Evolutionary conservation across 75 land plant genomes (phyloP).

Genomic region (Pseudotsuga menziesii): DNA sequence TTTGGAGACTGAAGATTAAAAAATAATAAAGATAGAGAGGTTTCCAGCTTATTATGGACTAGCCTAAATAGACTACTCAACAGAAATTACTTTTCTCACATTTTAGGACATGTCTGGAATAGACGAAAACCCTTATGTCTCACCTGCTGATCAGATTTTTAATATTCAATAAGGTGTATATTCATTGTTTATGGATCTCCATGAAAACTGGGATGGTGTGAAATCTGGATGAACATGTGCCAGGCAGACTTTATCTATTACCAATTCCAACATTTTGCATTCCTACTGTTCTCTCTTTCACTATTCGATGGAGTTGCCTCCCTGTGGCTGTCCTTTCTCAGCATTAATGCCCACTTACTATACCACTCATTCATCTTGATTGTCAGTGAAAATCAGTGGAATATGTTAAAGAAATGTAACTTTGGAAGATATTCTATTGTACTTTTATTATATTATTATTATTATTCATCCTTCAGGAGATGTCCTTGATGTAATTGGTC

Average conservation of each 20-base stretch:
- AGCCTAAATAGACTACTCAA: too few species aligned
- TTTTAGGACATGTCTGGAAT: too few species aligned
- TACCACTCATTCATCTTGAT: background rate
- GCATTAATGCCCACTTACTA: background rate
- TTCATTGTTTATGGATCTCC: background rate
- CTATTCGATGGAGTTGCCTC: background rate
- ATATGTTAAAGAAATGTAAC: too few species aligned
- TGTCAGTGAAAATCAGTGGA: background rate
- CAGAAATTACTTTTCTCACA: too few species aligned
- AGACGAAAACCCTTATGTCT: too few species aligned
- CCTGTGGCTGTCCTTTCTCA: background rate
- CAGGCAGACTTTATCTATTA: background rate
- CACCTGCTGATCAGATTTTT: background rate
- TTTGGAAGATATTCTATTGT: too few species aligned
- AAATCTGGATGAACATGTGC: background rate
- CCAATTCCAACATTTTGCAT: background rate
- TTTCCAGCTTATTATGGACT: too few species aligned
- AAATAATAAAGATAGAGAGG: too few species aligned
- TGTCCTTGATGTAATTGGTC: too few species aligned
- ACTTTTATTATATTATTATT: too few species aligned
- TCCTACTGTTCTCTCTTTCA: background rate
- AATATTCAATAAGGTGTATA: background rate
- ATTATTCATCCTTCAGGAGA: too few species aligned
- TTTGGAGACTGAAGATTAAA: too few species aligned
- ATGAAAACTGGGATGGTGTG: background rate